Evolutionary conservation across 352 stramenopile species (phyloP).

Genomic region (Pythium folliculosum): DNA sequence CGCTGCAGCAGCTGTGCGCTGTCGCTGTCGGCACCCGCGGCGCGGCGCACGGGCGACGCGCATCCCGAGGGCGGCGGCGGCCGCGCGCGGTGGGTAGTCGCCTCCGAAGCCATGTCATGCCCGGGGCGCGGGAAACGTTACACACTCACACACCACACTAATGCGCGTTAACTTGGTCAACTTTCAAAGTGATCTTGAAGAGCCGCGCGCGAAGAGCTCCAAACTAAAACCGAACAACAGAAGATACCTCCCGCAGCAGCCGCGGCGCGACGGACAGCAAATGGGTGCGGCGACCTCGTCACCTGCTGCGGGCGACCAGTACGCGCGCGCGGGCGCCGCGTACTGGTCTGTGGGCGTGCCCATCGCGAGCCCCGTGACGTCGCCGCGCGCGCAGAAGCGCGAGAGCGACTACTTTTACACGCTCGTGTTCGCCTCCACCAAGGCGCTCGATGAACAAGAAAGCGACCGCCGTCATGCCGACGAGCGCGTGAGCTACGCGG

Average conservation of each 20-base stretch:
- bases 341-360: slow-evolving; percentile 50
- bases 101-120: slow-evolving; percentile 17
- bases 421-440: slow-evolving; percentile 63
- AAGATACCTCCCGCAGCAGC: not conserved
- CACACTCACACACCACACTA: not conserved
- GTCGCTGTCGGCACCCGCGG: not conserved
- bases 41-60: slow-evolving; percentile 28
- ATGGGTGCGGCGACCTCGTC: not conserved
- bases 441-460: not conserved
- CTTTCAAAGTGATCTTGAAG: slow-evolving; percentile 27
- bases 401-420: slow-evolving; percentile 73
- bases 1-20: slow-evolving; percentile 18
- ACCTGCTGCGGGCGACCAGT: not conserved
- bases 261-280: too few species aligned
- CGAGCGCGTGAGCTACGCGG: slow-evolving; percentile 48
- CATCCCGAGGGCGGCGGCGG: slow-evolving; percentile 42
- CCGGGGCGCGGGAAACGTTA: slow-evolving; percentile 15
- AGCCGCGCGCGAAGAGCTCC: slow-evolving; percentile 1
- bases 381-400: slow-evolving; percentile 34
- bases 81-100: slow-evolving; percentile 39
- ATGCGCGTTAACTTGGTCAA: slow-evolving; percentile 7
- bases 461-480: not conserved
- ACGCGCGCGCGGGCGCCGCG: not conserved
- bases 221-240: not conserved
- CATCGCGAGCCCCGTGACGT: slow-evolving; percentile 46